Evolutionary conservation across 2,329 filamentous ascomycete genomes (phyloP).

Genomic region (Coleophoma crateriformis): DNA sequence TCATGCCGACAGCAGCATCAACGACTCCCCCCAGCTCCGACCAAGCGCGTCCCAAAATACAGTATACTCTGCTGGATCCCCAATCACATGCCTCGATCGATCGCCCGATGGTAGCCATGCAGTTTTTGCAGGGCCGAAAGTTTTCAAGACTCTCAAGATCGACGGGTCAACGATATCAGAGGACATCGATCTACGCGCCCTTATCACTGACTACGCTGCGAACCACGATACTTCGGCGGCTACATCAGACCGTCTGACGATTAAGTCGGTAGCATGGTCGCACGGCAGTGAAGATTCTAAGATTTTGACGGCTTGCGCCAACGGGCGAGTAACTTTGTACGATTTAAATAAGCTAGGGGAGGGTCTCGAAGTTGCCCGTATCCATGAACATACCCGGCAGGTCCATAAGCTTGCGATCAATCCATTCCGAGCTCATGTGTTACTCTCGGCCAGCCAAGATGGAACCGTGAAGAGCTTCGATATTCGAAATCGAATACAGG

Average conservation of each 20-base stretch:
- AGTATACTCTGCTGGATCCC: conserved; percentile 42
- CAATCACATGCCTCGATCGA: conserved; percentile 52
- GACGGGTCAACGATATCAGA: conserved; percentile 48
- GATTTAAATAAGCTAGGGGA: conserved; percentile 45
- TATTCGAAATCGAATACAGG: conserved; percentile 40
- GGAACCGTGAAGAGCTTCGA: conserved; percentile 59
- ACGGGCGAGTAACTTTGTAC: conserved; percentile 60
- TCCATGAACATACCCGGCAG: conserved; percentile 58
- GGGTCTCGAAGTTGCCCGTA: conserved; percentile 43
- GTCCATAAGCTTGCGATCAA: conserved; percentile 60
- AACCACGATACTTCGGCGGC: conserved; percentile 32
- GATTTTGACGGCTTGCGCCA: conserved; percentile 58
- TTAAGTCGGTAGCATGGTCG: conserved; percentile 56
- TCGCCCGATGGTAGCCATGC: conserved; percentile 50
- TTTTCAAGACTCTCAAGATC: conserved; percentile 51
- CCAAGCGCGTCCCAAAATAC: conserved; percentile 46
- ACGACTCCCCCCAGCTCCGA: conserved; percentile 20
- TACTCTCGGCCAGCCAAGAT: conserved; percentile 60
- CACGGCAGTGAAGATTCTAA: conserved; percentile 39
- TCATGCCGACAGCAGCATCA: conserved; percentile 12
- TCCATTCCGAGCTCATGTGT: conserved; percentile 49
- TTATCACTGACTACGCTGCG: conserved; percentile 44
- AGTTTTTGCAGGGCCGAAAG: conserved; percentile 52
- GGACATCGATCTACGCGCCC: conserved; percentile 50
- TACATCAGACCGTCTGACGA: conserved; percentile 53